Percentiles rank a stretch among this genome's conserved stretches.
Evolutionary conservation across 2,329 filamentous ascomycete species (phyloP).

Genomic region (Stachybotrys elegans): DNA sequence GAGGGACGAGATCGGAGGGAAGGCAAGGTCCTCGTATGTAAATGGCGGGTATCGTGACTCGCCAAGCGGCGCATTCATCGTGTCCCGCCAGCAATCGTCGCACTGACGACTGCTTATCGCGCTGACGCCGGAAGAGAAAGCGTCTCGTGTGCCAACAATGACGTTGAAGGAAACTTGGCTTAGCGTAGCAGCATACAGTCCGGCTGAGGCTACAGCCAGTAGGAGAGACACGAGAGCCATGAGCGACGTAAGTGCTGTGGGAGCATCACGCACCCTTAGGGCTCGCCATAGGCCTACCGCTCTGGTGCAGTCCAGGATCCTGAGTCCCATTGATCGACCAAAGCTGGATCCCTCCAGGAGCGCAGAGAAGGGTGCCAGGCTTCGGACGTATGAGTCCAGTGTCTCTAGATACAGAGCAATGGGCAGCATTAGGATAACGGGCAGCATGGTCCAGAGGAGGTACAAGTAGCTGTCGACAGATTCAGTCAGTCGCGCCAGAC

Average conservation of each 20-base stretch:
- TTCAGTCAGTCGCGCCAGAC: slow-evolving; percentile 22
- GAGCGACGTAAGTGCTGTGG: slow-evolving; percentile 19
- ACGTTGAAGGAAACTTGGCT: slow-evolving; percentile 16
- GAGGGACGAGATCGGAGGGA: slow-evolving; percentile 17
- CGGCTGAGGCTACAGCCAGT: slow-evolving; percentile 23
- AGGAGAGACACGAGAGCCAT: slow-evolving; percentile 22
- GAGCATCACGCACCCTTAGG: slow-evolving; percentile 17
- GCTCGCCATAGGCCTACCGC: slow-evolving; percentile 21
- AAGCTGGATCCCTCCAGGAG: slow-evolving; percentile 21
- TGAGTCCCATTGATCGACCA: slow-evolving; percentile 22
- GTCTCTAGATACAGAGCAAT: slow-evolving; percentile 24
- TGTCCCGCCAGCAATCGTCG: slow-evolving; percentile 21
- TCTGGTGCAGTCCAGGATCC: slow-evolving; percentile 25
- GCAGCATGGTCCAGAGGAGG: slow-evolving; percentile 29
- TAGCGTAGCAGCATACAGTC: slow-evolving; percentile 25
- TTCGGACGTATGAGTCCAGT: slow-evolving; percentile 24
- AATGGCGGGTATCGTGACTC: slow-evolving; percentile 29
- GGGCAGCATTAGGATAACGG: slow-evolving; percentile 21
- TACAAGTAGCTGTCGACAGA: slow-evolving; percentile 18
- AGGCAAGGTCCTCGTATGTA: slow-evolving; percentile 26
- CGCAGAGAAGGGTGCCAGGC: slow-evolving; percentile 26
- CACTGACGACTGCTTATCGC: slow-evolving; percentile 18
- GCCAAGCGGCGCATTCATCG: slow-evolving; percentile 24
- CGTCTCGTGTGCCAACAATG: slow-evolving; percentile 14
- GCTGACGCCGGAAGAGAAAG: no score